Base-by-base conservation (phyloP, 768 basidiomycete genomes). In the Tulasnella sp. region DNA sequence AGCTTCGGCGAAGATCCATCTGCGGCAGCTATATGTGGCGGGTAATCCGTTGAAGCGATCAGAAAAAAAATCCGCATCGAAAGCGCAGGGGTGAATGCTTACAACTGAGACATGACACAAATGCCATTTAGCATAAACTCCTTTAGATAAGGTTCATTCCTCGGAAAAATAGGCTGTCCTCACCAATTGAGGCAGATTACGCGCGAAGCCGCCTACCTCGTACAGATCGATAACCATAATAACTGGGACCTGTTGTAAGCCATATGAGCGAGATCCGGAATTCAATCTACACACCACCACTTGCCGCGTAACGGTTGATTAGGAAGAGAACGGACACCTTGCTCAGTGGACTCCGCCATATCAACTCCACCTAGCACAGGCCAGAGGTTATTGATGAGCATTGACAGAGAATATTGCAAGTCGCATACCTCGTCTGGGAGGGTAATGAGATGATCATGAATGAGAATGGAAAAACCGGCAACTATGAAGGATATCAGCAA, bases 371-470 rank as follows among this genome's bases (percentile, higher is more conserved):
- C 47, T 48, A 29, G 11, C 5, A 5, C 7, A 7, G 47, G 5
- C 7, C 34, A 15, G 34, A 15, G 34, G 5, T 38, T 5, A 7
- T 38, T 7, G 34, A 38, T 5, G 34, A 15, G 7, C 7, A 38
- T 38, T 38, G 7, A 38, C 34, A 7, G 5, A 7, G 34, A 7
- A 7, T 38, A 38, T 38, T 15, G 7, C 15, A 15, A 38, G 5
- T 7, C 15, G 15, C 34, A 38, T 38, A 38, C 47, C 47, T 48
- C 47, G 5, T 23, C 47, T 5, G 19, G 11, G 27, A 48, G n/a
- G 27, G 47, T 48, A n/a, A 48, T 48, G 47, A 48, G 47, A 48
- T 48, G 47, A n/a, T 48, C 47, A 29, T 48, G n/a, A 5, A 48
- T 7, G 11, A 48, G 19, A 21, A 29, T 29, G n/a, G n/a, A 21